A percentile compares a stretch with the other conserved stretches of the same genome.
Conservation (phyloP, 2,329 filamentous ascomycete genomes). For the Colletotrichum sp. region DNA sequence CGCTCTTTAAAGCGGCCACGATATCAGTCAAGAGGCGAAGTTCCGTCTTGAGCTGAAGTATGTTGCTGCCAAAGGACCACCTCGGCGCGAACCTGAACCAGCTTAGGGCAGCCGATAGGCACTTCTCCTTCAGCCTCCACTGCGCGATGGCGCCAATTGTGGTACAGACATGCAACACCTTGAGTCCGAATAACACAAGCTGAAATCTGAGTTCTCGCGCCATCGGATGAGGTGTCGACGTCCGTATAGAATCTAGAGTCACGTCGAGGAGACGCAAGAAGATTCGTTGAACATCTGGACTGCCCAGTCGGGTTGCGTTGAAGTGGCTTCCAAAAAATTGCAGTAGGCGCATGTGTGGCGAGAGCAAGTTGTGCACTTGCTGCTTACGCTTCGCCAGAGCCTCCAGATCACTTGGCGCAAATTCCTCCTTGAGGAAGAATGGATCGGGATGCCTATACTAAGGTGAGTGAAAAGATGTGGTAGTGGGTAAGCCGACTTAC, state of each 20-base stretch:
- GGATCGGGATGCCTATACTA: slow-evolving; percentile 73
- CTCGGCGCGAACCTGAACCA: slow-evolving; percentile 87
- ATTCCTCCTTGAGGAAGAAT: slow-evolving; percentile 90
- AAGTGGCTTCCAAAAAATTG: slow-evolving; percentile 96
- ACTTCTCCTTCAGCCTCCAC: slow-evolving; percentile 87
- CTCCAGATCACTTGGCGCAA: slow-evolving; percentile 86
- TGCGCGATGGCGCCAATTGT: slow-evolving; percentile 67
- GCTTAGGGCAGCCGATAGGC: slow-evolving; percentile 82
- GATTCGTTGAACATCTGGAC: slow-evolving; percentile 78
- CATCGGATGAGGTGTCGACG: slow-evolving; percentile 79
- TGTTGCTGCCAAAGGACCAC: slow-evolving; percentile 96
- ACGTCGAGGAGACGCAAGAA: slow-evolving; percentile 82
- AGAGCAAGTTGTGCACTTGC: slow-evolving; percentile 79
- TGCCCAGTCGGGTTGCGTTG: slow-evolving; percentile 88
- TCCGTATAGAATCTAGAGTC: slow-evolving; percentile 77
- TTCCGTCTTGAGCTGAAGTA: slow-evolving; percentile 92
- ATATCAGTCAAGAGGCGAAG: slow-evolving; percentile 82
- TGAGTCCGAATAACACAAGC: slow-evolving; percentile 81
- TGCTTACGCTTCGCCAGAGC: slow-evolving; percentile 78
- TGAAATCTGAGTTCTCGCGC: slow-evolving; percentile 93
- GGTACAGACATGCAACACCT: slow-evolving; percentile 76
- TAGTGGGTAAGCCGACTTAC: slow-evolving; percentile 41
- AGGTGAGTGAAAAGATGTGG: slow-evolving; percentile 31
- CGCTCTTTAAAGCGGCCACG: slow-evolving; percentile 66
- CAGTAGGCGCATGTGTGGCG: slow-evolving; percentile 83